Evolutionary conservation across 768 basidiomycete genomes (phyloP), one percentile per base, ranked within the genome.

Genomic region (Tremella fuciformis): DNA sequence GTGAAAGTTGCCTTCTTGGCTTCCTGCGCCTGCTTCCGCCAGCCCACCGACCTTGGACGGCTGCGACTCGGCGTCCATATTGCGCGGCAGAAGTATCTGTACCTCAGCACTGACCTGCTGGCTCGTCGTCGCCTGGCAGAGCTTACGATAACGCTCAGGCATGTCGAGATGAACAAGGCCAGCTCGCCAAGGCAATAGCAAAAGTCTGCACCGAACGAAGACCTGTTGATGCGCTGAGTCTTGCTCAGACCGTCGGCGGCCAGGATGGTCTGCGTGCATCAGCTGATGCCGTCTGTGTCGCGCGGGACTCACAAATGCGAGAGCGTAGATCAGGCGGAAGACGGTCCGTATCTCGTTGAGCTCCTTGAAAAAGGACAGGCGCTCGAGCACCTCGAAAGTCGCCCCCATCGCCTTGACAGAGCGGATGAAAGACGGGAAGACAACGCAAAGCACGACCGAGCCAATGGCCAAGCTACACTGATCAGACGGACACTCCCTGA

Each of bases 1-100:
- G 13, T 62, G 55, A 44, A 64, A 57, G 37, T 53, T 58, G 29
- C 29, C 29, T 11, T 34, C 29, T 34, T 34, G 29, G 11, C 29
- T 34, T 11, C 29, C 29, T 18, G 21, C 21, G 22, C 47, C 52
- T 19, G 57, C 42, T 26, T 59, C 50, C 21, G 57, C 57, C 1
- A 52, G 29, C 50, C 42, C 53, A 9, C 34, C 24, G 47, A 58
- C 51, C 21, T 58, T 50, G 1, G 41, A 18, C 1, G 69, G 66
- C 4, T 65, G 48, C 1, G 66, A 65, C 41, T 71, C 69, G 22
- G 62, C 54, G 8, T 57, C 54, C 69, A 71, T 71, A 50, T 71
- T 71, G 22, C 69, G 64, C 1, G 69, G 69, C 16, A 70, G 55
- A 13, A 70, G 59, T 16, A 70, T 42, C 65, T 67, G 38, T 48